Percentiles rank a stretch among this genome's conserved stretches.
Conservation (phyloP, 495 filamentous ascomycete genomes). For the Elaphomyces granulatus region DNA sequence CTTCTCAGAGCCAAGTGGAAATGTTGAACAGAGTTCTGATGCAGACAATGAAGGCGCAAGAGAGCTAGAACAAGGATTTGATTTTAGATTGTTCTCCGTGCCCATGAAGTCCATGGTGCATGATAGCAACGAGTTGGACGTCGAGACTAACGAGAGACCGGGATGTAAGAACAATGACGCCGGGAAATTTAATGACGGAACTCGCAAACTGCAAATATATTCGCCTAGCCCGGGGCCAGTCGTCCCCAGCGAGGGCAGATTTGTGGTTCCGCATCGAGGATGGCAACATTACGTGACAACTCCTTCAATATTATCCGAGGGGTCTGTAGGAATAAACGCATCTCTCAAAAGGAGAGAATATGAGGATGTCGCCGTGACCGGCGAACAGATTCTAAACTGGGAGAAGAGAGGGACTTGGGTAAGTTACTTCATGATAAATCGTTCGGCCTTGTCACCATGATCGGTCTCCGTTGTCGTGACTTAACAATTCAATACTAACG, state of each 20-base stretch:
- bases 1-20: slow-evolving; percentile 3
- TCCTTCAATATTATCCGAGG: slow-evolving; percentile 14
- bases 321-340: slow-evolving; percentile 6
- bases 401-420: slow-evolving; percentile 25
- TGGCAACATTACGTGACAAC: slow-evolving; percentile 32
- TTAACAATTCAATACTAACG: no score
- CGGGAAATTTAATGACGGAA: no score
- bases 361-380: slow-evolving; percentile 29
- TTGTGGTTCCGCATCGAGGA: slow-evolving; percentile 31
- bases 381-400: slow-evolving; percentile 24
- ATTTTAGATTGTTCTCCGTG: slow-evolving; percentile 33
- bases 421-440: no score
- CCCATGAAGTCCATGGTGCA: slow-evolving; percentile 11
- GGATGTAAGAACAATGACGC: no score
- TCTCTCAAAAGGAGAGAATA: slow-evolving; percentile 17
- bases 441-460: no score
- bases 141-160: no score
- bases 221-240: slow-evolving; percentile 24
- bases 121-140: no score
- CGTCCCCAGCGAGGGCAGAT: slow-evolving; percentile 19
- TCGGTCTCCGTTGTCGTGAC: no score
- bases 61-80: slow-evolving; percentile 34
- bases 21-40: background rate
- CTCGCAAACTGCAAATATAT: slow-evolving; percentile 28
- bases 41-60: slow-evolving; percentile 8